phyloP scores from a whole-genome alignment of 805 yeast species.

The Candida arabinofermentans region DNA sequence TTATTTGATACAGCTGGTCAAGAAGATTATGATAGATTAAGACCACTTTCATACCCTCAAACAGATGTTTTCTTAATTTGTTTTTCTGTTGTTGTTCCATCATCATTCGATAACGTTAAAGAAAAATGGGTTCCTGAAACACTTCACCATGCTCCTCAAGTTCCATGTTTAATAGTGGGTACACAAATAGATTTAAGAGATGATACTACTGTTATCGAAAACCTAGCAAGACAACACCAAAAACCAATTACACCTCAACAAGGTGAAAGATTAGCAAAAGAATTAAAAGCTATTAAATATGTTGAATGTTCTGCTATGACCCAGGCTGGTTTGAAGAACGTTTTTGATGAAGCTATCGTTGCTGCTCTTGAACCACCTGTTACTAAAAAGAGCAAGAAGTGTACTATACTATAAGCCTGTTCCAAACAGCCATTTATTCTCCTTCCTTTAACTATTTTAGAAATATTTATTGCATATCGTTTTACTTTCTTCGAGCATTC shows the following conservation, averaged over 20 bases:
- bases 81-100: constrained; percentile 94
- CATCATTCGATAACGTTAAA: constrained; percentile 94
- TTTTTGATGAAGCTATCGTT: constrained; percentile 97
- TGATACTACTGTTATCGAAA: constrained; percentile 85
- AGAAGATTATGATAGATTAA: constrained; percentile 96
- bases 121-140: constrained; percentile 99
- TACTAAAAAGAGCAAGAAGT: constrained; percentile 73
- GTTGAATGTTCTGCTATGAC: constrained; percentile 98
- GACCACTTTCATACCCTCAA: constrained; percentile 95
- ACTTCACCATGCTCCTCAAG: constrained; percentile 92
- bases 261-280: constrained; percentile 92
- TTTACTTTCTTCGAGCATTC: too few species aligned
- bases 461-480: background rate
- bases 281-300: constrained; percentile 91
- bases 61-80: constrained; percentile 96
- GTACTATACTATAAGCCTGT: constrained; percentile 64
- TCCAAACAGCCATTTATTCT: background rate
- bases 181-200: constrained; percentile 94
- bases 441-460: background rate
- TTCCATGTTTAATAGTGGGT: constrained; percentile 94
- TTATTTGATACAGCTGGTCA: constrained; percentile 98
- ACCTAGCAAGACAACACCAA: constrained; percentile 85
- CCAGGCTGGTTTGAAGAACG: constrained; percentile 93
- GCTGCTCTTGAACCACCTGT: constrained; percentile 98
- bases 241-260: constrained; percentile 80